Percentiles rank a stretch among this genome's conserved stretches.
Conservation (phyloP, 106 monocot species). For the Dendrobium huoshanense region DNA sequence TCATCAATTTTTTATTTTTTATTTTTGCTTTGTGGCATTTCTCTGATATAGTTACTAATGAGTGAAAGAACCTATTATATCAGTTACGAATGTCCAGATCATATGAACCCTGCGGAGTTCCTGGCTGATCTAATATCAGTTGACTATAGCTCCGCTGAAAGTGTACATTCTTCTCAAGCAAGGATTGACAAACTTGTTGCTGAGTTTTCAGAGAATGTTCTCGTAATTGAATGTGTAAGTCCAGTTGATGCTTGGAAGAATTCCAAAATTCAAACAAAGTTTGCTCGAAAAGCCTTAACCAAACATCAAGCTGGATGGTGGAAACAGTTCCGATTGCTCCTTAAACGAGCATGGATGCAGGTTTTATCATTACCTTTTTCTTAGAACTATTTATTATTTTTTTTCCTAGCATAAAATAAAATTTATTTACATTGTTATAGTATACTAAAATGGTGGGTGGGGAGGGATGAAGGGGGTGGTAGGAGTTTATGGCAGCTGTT, state of each 20-base stretch:
- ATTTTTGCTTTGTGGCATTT: not conserved
- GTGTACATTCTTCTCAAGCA: conserved; percentile 53
- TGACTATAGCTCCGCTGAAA: conserved; percentile 85
- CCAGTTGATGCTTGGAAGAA: conserved; percentile 22
- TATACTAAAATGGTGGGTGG: no score
- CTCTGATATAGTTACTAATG: not conserved
- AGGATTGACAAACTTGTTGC: conserved; percentile 81
- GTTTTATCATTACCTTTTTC: conserved; percentile 14
- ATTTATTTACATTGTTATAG: no score
- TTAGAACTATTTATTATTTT: not conserved
- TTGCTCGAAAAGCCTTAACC: conserved; percentile 29
- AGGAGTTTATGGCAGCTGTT: not conserved
- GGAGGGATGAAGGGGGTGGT: no score
- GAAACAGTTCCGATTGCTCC: conserved; percentile 84
- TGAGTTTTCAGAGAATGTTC: conserved; percentile 42
- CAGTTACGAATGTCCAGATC: conserved; percentile 83
- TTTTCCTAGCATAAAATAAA: not conserved
- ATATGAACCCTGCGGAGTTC: conserved; percentile 93
- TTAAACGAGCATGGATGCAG: conserved; percentile 98
- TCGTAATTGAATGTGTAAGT: conserved; percentile 26
- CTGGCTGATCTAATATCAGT: conserved; percentile 90
- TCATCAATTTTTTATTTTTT: not conserved
- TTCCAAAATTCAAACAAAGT: conserved; percentile 18
- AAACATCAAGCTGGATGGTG: conserved; percentile 72
- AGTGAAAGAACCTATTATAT: conserved; percentile 1